Base-by-base conservation (phyloP, 2,329 filamentous ascomycete genomes). In the Pseudomassariella vexata region DNA sequence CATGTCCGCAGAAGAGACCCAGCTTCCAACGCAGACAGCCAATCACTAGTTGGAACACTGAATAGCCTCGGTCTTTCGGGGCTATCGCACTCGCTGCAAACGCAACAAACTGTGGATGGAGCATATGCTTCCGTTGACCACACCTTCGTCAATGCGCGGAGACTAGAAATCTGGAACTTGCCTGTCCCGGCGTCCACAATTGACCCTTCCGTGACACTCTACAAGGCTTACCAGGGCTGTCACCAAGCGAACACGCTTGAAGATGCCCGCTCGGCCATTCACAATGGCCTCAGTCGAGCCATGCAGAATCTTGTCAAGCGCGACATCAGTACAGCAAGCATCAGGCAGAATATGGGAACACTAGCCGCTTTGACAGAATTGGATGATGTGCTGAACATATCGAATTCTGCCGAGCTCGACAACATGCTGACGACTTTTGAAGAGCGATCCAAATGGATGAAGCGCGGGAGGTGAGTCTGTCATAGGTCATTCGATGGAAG, bases 131-230 rank as follows among this genome's bases (percentile, higher is more conserved):
- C 76, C 1, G 64, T 84, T 6, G 81, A 87, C 28, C 82, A 73
- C 39, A 86, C 86, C 32, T 82, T 94, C 41, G 74, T 78, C 32
- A 86, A 85, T 5, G 88, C 89, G 14, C 76, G 85, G 38, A 83
- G 82, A 42, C 66, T 96, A 11, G 88, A 92, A 45, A 82, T 90
- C 48, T 98, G 92, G 92, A 89, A 95, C 52, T 70, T 96, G 14
- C 84, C 85, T 10, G 79, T 80, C 1, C 85, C 88, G 1, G 65
- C 70, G 6, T 62, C 68, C 3, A 74, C 71, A 29, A 65, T 70
- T 9, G 80, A 76, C 19, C 76, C 82, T 34, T 68, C 80, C 2
- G 79, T 82, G 3, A 80, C 76, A 1, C 65, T 90, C 1, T 95
- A 94, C 60, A 83, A 81, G 47, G 78, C 79, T 0, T 88, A 94